Conservation (phyloP, 805 yeast species). For the Teunomyces funiuensis region DNA sequence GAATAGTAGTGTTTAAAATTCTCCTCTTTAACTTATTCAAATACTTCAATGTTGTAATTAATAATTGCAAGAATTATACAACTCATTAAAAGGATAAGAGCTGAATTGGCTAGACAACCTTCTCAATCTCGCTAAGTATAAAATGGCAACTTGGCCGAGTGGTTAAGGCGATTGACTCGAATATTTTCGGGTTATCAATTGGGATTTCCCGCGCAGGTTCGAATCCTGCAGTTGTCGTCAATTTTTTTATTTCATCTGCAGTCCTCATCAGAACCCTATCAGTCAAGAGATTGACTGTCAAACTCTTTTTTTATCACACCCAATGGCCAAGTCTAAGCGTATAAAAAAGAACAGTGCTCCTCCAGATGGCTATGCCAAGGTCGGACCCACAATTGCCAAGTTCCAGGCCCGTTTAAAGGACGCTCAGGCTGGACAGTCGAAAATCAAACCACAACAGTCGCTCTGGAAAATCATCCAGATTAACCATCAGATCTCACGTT, state of each 20-base stretch:
- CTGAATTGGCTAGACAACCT: no score
- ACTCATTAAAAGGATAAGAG: no score
- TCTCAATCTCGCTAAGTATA: neutral
- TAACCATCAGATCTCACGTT: slow-evolving; percentile 74
- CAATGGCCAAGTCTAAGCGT: slow-evolving; percentile 11
- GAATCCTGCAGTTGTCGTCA: slow-evolving; percentile 17
- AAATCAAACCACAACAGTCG: slow-evolving; percentile 53
- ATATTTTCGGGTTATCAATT: slow-evolving; percentile 14
- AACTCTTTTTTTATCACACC: neutral
- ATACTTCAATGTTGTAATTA: no score
- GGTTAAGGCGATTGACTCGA: slow-evolving; percentile 17
- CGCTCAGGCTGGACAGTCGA: slow-evolving; percentile 37
- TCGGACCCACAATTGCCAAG: slow-evolving; percentile 63
- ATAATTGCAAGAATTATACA: no score
- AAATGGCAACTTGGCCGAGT: slow-evolving; percentile 15
- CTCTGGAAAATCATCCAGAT: slow-evolving; percentile 70
- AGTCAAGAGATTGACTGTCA: no score
- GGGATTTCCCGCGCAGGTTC: slow-evolving; percentile 20
- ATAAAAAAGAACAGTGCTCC: slow-evolving; percentile 32
- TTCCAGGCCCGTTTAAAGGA: slow-evolving; percentile 60
- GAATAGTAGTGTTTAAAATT: no score
- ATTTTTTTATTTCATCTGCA: slow-evolving; percentile 6
- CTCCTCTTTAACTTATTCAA: no score
- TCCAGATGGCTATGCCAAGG: slow-evolving; percentile 72
- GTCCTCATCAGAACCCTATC: neutral